Base-by-base conservation (phyloP, 148 eudicot genomes). In the Amaranthus hypochondriacus region DNA sequence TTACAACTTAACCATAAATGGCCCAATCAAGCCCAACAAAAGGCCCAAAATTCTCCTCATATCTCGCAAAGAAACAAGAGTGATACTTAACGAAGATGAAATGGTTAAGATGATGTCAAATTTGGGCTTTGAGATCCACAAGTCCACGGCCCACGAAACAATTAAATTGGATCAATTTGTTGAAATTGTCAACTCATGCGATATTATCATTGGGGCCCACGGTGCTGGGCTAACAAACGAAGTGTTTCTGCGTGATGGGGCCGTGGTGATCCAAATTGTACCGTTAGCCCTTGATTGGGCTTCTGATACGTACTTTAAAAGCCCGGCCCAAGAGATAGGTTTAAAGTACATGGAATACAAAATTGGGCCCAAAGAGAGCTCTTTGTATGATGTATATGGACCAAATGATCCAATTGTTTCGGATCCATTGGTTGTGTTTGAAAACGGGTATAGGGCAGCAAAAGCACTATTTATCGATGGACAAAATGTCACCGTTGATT, bases 201-300 rank as follows among this genome's bases (percentile, higher is more conserved):
- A 85, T 61, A 86, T 89, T 0, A 65, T 87, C 48, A 80, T 89
- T 7, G 91, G 86, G 11, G 84, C 81, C 46, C 91, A 87, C 39
- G 94, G 94, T 2, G 94, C 91, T 11, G 91, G 89, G 42, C 71
- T 89, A 0, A 77, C 87, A 12, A 84, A 89, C 56, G 79, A 69
- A 12, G 4, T 89, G 63, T 87, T 89, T 83, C 69, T 89, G 79
- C 79, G 85, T 0, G 43, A 63, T 11, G 89, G 94, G 47, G 85
- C 86, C 0, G 83, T 86, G 4, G 44, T 86, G 80, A 76, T 87
- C 59, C 94, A 89, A 48, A 72, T 89, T 7, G 89, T 86, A n/a
- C 81, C 84, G 0, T 71, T 87, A 7, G 88, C 87, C 4, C 71
- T 86, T 0, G 84, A 73, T 4, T 86, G 88, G 89, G 76, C 84